These are phyloP conservation scores for Cyclotella sp. DNA, from an alignment of 108 stramenopile species.

Conservation along the genomic window DNA sequence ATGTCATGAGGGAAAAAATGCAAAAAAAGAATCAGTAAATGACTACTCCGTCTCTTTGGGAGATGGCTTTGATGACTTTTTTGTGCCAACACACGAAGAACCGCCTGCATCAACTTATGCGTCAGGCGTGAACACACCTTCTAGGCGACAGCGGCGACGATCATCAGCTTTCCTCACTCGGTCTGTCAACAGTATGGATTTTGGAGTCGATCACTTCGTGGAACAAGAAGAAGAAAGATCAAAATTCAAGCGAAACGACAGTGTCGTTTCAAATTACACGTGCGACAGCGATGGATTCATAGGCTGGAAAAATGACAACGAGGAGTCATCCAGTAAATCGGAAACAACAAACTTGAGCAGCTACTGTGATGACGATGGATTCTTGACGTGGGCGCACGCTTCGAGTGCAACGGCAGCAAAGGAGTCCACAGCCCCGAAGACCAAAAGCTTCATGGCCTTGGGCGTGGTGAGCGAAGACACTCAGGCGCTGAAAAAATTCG, in stretches of 20 bases:
- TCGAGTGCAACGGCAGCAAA: background rate
- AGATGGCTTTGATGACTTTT: too few species aligned
- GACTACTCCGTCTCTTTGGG: too few species aligned
- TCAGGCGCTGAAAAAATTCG: background rate
- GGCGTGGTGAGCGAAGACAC: background rate
- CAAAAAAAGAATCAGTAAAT: too few species aligned
- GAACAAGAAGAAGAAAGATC: background rate
- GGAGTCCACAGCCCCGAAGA: background rate
- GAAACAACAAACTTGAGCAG: constrained; percentile 6
- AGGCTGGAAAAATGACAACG: constrained; percentile 18
- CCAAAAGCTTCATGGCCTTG: background rate
- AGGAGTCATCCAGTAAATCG: background rate
- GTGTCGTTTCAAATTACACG: constrained; percentile 3
- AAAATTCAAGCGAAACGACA: background rate
- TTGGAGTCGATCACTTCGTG: constrained; percentile 4
- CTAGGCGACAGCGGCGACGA: background rate
- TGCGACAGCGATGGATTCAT: constrained; percentile 21
- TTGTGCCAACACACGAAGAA: too few species aligned
- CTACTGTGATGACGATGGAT: background rate
- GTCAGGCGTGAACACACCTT: background rate
- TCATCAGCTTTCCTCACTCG: background rate
- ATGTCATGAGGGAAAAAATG: background rate
- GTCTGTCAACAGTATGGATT: constrained; percentile 24
- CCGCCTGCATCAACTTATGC: background rate
- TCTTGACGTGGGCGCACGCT: background rate